Base-by-base conservation (phyloP, 148 eudicot genomes). In the Nepenthes mirabilis region DNA sequence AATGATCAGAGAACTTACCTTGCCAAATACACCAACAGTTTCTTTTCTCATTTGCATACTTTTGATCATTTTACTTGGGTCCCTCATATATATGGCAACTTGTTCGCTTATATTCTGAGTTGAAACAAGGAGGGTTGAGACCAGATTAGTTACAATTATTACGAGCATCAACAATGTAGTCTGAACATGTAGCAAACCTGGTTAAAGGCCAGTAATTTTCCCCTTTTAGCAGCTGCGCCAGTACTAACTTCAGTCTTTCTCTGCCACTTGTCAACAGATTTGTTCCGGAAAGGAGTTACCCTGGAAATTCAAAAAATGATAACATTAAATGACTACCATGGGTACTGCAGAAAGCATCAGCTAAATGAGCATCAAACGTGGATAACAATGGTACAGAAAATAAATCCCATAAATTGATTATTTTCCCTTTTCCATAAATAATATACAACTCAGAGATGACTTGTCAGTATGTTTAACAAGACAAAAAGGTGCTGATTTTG, bases 231-330 rank as follows among this genome's bases (percentile, higher is more conserved):
- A 65, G 87, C 96, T 69, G 95, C 95, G 69, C 97, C 97, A 63
- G 87, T 83, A 34, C 83, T 84, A 70, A 91, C 95, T 72, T 91
- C 94, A 67, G 93, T 78, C 80, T 85, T 88, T 76, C 97, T 85
- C 75, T 91, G 97, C 97, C 97, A 91, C 74, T 83, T 91, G 78
- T 91, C 97, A 36, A 87, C 68, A 43, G 95, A 77, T 64, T 74
- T 75, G 80, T 91, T 77, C 72, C 94, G 88, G 71, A 85, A 91
- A 52, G 80, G 33, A 59, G 80, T 76, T 63, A 91, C 65, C 66
- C 96, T 85, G 70, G 60, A 78, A 72, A 13, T 23, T 23, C 23
- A 23, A 23, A 23, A 23, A 23, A 23, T 23, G 23, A 23, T 0
- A 23, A 23, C 23, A 23, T 23, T 23, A 23, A 23, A 23, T 23